Percentiles rank a stretch among this genome's conserved stretches.
These are phyloP conservation scores for Plenodomus lindquistii DNA, from an alignment of 2,329 filamentous ascomycete species.

Conservation along the genomic window DNA sequence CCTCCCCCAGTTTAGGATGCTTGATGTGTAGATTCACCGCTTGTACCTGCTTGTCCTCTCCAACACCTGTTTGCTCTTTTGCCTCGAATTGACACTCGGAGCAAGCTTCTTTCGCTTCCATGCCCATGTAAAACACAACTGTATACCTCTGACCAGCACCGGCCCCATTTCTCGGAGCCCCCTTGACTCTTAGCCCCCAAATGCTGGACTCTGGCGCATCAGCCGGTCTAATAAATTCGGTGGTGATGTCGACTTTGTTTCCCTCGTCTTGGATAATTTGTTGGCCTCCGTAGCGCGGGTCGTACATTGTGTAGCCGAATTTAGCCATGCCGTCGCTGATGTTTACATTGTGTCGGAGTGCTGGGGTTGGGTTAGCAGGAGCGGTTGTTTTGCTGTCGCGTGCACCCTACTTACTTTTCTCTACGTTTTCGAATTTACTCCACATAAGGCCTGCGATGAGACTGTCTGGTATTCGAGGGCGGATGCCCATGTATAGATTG, in stretches of 20 bases:
- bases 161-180: too few relatives aligned
- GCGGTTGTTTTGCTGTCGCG: background rate
- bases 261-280: slow-evolving; percentile 86
- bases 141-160: slow-evolving; percentile 70
- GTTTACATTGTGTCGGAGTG: slow-evolving; percentile 89
- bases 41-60: slow-evolving; percentile 55
- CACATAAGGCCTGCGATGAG: slow-evolving; percentile 83
- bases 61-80: slow-evolving; percentile 53
- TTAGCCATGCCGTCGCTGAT: slow-evolving; percentile 89
- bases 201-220: slow-evolving; percentile 83
- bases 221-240: slow-evolving; percentile 86
- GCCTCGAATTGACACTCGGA: slow-evolving; percentile 55
- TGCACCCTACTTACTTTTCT: slow-evolving; percentile 66
- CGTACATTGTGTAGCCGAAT: slow-evolving; percentile 97
- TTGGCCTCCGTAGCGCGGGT: slow-evolving; percentile 79
- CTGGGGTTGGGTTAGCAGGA: slow-evolving; percentile 18
- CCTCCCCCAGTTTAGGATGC: slow-evolving; percentile 73
- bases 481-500: slow-evolving; percentile 89
- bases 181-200: slow-evolving; percentile 88
- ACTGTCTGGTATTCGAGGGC: slow-evolving; percentile 77
- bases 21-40: slow-evolving; percentile 70
- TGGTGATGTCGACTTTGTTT: slow-evolving; percentile 86
- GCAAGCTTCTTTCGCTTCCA: slow-evolving; percentile 70
- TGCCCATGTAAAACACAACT: slow-evolving; percentile 76
- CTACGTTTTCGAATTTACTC: slow-evolving; percentile 78